Conservation (phyloP, 2,329 filamentous ascomycete species). For the Gnomoniopsis smithogilvyi region DNA sequence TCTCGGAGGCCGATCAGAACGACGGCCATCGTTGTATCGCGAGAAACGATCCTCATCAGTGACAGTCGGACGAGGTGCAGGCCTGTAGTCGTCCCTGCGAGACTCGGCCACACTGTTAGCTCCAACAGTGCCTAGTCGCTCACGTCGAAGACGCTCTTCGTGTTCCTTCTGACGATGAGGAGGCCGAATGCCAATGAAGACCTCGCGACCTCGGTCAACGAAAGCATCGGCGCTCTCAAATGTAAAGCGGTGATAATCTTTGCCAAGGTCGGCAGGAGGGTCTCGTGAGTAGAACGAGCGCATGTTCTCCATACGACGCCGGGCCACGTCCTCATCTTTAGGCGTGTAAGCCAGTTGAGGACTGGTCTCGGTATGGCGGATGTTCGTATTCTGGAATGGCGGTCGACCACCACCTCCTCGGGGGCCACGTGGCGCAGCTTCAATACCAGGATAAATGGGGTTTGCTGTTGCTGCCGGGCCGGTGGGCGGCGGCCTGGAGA, state of each 20-base stretch:
- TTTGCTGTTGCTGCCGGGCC: conserved; percentile 15
- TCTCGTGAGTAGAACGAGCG: conserved; percentile 34
- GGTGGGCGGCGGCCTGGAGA: conserved; percentile 18
- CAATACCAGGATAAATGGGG: conserved; percentile 21
- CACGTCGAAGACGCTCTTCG: conserved; percentile 17
- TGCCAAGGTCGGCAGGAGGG: conserved; percentile 37
- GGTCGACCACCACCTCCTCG: conserved; percentile 23
- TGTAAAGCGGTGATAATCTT: conserved; percentile 65
- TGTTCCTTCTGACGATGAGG: conserved; percentile 49
- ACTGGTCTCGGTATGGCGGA: conserved; percentile 24
- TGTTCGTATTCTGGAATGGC: conserved; percentile 11
- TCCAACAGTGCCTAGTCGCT: conserved; percentile 10
- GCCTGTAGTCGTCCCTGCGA: conserved; percentile 9
- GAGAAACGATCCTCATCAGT: conserved; percentile 15
- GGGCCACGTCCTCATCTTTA: conserved; percentile 61
- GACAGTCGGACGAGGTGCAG: conserved; percentile 8
- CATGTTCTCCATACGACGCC: conserved; percentile 60
- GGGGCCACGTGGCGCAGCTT: conserved; percentile 26
- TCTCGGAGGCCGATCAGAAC: conserved; percentile 13
- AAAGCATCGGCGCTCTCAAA: conserved; percentile 66
- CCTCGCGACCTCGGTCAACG: conserved; percentile 70
- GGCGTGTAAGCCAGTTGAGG: conserved; percentile 49
- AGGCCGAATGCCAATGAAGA: conserved; percentile 61
- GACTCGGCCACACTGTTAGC: conserved; percentile 5
- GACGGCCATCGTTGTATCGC: conserved; percentile 4